Conservation (phyloP, 371 early-diverging fungal genomes). For the Massospora cicadina region DNA sequence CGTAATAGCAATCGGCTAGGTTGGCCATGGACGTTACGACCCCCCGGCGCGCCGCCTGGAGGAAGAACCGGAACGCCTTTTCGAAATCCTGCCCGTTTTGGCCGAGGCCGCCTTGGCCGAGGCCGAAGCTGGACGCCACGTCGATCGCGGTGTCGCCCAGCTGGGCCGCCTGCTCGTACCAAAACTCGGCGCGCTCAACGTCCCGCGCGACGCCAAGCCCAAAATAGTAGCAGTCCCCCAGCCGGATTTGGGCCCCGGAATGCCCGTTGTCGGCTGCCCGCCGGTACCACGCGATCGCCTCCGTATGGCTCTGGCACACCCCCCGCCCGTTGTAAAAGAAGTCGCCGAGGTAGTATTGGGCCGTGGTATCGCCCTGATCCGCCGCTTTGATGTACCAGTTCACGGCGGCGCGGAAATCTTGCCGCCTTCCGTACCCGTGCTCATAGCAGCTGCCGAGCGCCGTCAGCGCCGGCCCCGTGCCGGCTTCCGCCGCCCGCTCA, state of each 20-base stretch:
- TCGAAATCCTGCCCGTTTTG: slow-evolving; percentile 33
- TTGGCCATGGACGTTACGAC: slow-evolving; percentile 58
- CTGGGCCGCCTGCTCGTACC: slow-evolving; percentile 51
- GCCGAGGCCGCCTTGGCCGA: slow-evolving; percentile 63
- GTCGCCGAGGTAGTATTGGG: slow-evolving; percentile 16
- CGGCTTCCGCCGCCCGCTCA: slow-evolving; percentile 30
- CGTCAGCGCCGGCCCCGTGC: slow-evolving; percentile 48
- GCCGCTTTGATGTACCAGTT: slow-evolving; percentile 23
- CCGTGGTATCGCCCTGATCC: slow-evolving; percentile 17
- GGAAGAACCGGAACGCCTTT: slow-evolving; percentile 37
- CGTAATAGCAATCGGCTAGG: slow-evolving; percentile 62
- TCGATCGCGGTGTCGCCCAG: slow-evolving; percentile 54
- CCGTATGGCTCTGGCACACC: slow-evolving; percentile 7
- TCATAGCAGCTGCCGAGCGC: slow-evolving; percentile 70
- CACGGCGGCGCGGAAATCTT: slow-evolving; percentile 35
- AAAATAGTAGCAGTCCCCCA: slow-evolving; percentile 60
- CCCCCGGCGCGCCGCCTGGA: slow-evolving; percentile 17
- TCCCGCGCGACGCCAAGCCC: slow-evolving; percentile 45
- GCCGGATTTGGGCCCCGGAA: slow-evolving; percentile 47
- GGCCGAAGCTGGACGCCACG: slow-evolving; percentile 68
- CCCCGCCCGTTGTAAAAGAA: slow-evolving; percentile 15
- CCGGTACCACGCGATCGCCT: slow-evolving; percentile 14
- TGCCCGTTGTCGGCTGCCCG: slow-evolving; percentile 28
- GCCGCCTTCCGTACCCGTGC: slow-evolving; percentile 51
- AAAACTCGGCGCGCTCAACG: slow-evolving; percentile 32